These are phyloP conservation scores for Bullera alba DNA, from an alignment of 768 basidiomycete genomes.

Conservation along the genomic window DNA sequence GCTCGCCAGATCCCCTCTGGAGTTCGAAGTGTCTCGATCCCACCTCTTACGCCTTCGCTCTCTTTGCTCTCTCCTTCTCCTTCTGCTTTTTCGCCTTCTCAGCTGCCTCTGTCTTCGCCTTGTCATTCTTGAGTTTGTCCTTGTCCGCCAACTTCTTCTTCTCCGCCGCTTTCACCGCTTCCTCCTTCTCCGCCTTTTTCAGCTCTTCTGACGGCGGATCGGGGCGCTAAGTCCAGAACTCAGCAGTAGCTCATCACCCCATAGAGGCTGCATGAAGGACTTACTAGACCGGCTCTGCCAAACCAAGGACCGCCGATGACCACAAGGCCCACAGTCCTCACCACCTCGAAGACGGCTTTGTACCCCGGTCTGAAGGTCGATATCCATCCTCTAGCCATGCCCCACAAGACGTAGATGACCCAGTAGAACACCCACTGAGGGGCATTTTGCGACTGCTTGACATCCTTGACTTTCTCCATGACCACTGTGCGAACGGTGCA, in stretches of 20 bases:
- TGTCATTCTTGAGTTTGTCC: slow-evolving; percentile 4
- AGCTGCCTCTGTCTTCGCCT: slow-evolving; percentile 1
- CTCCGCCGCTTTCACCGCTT: slow-evolving; percentile 4
- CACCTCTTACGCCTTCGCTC: slow-evolving; percentile 1
- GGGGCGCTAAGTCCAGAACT: background rate
- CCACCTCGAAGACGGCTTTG: slow-evolving; percentile 16
- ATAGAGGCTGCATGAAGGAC: slow-evolving; percentile 2
- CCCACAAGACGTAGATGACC: slow-evolving; percentile 12
- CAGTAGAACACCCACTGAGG: slow-evolving; percentile 31
- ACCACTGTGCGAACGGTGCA: slow-evolving; percentile 12
- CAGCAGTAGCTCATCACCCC: background rate
- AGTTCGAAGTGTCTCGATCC: too few relatives aligned
- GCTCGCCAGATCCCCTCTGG: too few relatives aligned
- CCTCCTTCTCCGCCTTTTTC: slow-evolving; percentile 12
- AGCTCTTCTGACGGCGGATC: slow-evolving; percentile 2
- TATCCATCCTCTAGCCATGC: slow-evolving; percentile 14
- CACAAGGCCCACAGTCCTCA: slow-evolving; percentile 14
- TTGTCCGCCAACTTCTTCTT: background rate
- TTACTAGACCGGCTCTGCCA: slow-evolving; percentile 23
- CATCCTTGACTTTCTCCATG: background rate
- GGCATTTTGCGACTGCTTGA: slow-evolving; percentile 4
- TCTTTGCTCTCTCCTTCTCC: slow-evolving; percentile 5
- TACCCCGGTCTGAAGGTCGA: slow-evolving; percentile 21
- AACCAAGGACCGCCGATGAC: slow-evolving; percentile 32
- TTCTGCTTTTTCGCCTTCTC: background rate